Evolutionary conservation across 2,329 filamentous ascomycete species (phyloP), one percentile per base, ranked within the genome.

Genomic region (Diaporthe ampelina): DNA sequence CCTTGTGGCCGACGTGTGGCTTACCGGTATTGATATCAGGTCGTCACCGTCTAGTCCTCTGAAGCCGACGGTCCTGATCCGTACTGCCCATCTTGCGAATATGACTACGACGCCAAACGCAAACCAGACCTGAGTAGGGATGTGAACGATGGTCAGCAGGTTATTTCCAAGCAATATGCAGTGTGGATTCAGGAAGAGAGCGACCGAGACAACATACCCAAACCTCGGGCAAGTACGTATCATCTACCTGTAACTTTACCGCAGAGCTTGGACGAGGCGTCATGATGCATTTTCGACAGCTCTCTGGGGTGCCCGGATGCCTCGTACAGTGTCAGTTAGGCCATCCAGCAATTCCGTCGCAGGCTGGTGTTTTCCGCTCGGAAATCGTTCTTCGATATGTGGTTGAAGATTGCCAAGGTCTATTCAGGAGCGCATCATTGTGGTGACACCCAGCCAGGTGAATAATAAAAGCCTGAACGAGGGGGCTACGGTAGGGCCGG

Each of bases 221-320:
- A 71, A 78, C 45, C 75, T 81, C 67, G 61, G 59, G 52, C 57
- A 76, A 17, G 65, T 76, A 58, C 21, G 69, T 48, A 59, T 82
- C 26, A 70, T 81, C 40, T 35, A 78, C 37, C 76, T 80, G 74
- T 76, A 75, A 35, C 70, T 73, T 29, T 75, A 80, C 24, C 52
- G 78, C 29, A 80, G 81, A 13, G 77, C 65, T 73, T 35, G 73
- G 73, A 29, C 58, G 61, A 17, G 67, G 58, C 24, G 57, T 71
- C 73, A 74, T 74, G 29, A 32, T 68, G 63, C 48, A 54, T 68
- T 7, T 40, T 54, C 0, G 48, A 68, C 48, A 40, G n/a, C 8
- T 54, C 19, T 40, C 17, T 29, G 6, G 11, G 13, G n/a, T 40
- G n/a, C 17, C 9, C 26, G 32, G 21, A 29, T 52, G 32, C 29